Evolutionary conservation across 2,329 filamentous ascomycete species (phyloP), one percentile per base, ranked within the genome.

Genomic region (Chaetothyriales sp.): DNA sequence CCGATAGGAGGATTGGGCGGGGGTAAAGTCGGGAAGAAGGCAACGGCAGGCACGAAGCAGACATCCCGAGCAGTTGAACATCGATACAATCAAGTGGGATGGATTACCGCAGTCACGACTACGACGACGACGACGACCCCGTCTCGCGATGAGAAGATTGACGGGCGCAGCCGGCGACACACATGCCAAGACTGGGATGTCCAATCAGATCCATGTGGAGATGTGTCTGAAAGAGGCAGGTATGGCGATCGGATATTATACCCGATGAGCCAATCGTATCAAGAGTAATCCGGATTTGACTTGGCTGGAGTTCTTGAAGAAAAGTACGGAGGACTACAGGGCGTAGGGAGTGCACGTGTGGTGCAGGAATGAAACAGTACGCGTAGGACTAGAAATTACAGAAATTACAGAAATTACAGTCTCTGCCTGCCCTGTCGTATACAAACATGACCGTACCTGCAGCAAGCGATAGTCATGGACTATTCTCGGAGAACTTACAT

Each of bases 21-120:
- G 44, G 4, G 47, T 15, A 28, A 42, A n/a, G 48, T 25, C 43
- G 43, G 22, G 15, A 28, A 43, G 28, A 1, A 53, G 51, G 18
- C 51, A 55, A 42, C 46, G 48, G 18, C 54, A 48, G 18, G 54
- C 53, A 42, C 56, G 51, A 43, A 53, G 56, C 42, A 57, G 39
- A 53, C 57, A 61, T 46, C 51, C 50, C 49, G 49, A 48, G 51
- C 59, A 61, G 18, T 48, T 49, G 42, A 57, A 51, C 59, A 61
- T 61, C 50, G 51, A 49, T 39, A 39, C 32, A 39, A 39, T 15
- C 10, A 39, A 39, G 32, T 39, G 20, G 42, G 43, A n/a, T n/a
- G 52, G 44, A 49, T n/a, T n/a, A 25, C 46, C 22, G 20, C 12
- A 44, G 43, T 25, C 25, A 51, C 25, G 46, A 36, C 39, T 5